Evolutionary conservation across 106 monocot species (phyloP), one percentile per base, ranked within the genome.

Genomic region (Dendrobium catenatum): DNA sequence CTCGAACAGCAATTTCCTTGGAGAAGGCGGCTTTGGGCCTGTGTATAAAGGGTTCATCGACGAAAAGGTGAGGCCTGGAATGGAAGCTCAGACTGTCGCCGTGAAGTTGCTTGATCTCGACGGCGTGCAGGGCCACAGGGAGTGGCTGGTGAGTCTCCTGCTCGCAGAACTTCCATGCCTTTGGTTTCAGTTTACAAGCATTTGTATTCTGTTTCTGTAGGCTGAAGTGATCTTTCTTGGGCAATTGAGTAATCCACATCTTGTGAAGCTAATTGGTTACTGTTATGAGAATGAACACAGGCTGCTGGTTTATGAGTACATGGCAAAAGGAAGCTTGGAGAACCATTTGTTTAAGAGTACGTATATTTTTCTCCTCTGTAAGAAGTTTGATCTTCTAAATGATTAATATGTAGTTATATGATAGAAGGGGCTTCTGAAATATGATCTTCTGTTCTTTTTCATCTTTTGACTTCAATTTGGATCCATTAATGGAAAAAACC

Each of bases 181-280:
- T 42, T 9, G 74, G 5, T 46, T 76, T 1, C 73, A 26, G 42
- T 6, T 73, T 42, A 42, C 10, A 1, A 18, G 20, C 41, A 43
- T 74, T 70, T 68, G 3, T 29, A 41, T 43, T 40, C 4, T 48
- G 76, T 1, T 46, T 76, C 16, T 76, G 59, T 58, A 95, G 95
- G 85, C 90, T 29, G 95, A 95, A 76, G 95, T 95, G 9, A 89
- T 95, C 29, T 92, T 92, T 77, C 80, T 95, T 6, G 95, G 95
- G 47, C 95, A 95, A 79, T 72, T 95, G 86, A 84, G 90, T 64
- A 92, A 95, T 68, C 87, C 86, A 0, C 85, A 95, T 76, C 90
- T 95, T 47, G 95, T 95, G 83, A 95, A 90, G 82, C 79, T 95
- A 42, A 89, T 95, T 15, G 95, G 95, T 4, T 95, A 95, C 46